Conservation (phyloP, 116 monocot genomes). For the Dioscorea cayenensis region DNA sequence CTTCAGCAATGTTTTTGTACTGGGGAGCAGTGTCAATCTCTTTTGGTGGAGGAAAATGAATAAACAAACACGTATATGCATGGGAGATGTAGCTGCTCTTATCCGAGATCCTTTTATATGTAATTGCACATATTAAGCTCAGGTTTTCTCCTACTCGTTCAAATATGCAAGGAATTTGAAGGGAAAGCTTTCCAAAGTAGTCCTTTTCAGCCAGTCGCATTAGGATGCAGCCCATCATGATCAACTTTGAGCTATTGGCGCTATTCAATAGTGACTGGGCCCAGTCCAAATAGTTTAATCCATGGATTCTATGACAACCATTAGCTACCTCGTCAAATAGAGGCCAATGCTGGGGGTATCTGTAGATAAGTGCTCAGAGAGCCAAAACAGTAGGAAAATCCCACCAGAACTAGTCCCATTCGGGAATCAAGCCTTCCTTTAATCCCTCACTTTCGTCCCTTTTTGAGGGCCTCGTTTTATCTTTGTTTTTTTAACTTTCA, state of each 20-base stretch:
- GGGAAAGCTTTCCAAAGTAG: no score
- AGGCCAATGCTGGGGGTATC: conserved; percentile 35
- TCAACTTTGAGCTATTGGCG: neutral
- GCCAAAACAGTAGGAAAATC: conserved; percentile 11
- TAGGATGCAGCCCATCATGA: neutral
- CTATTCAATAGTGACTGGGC: no score
- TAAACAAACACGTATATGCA: no score
- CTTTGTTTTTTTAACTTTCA: conserved; percentile 20
- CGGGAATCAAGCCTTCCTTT: neutral
- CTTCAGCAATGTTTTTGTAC: no score
- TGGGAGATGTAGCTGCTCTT: no score
- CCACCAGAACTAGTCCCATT: conserved; percentile 17
- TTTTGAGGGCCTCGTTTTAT: conserved; percentile 44
- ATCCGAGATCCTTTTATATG: no score
- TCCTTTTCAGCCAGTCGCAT: no score
- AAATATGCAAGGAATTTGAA: no score
- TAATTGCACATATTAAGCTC: no score
- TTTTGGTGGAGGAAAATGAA: no score
- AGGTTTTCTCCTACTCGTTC: no score
- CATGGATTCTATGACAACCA: conserved; percentile 57
- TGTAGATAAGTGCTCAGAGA: neutral
- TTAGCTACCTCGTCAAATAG: conserved; percentile 25
- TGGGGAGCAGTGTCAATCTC: no score
- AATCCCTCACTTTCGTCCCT: conserved; percentile 40
- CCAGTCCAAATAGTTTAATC: conserved; percentile 1